Conservation (phyloP, 495 filamentous ascomycete species). For the Xylaria longipes region DNA sequence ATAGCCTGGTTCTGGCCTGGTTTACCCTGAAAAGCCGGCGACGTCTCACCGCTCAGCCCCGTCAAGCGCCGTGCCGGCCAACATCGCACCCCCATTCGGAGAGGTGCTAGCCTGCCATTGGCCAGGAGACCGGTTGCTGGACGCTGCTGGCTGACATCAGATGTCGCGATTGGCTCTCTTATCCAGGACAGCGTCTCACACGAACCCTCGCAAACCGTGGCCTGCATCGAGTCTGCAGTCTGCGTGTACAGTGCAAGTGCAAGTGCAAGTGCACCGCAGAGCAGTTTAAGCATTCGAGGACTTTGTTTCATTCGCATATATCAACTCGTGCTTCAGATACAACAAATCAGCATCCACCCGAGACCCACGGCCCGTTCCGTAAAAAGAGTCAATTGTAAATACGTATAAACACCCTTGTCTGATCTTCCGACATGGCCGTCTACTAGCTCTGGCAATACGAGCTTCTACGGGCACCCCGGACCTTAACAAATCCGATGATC, state of each 20-base stretch:
- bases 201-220: background rate
- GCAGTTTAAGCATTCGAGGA: background rate
- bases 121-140: background rate
- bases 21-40: slow-evolving; percentile 18
- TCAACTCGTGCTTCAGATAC: background rate
- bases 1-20: background rate
- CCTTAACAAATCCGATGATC: slow-evolving; percentile 1
- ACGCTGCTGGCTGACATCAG: slow-evolving; percentile 9
- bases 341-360: slow-evolving; percentile 13
- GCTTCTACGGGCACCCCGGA: slow-evolving; percentile 3
- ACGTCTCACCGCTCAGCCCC: slow-evolving; percentile 27
- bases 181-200: background rate
- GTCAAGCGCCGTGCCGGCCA: slow-evolving; percentile 16
- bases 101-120: slow-evolving; percentile 19
- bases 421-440: background rate
- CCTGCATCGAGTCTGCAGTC: slow-evolving; percentile 11
- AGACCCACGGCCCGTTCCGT: slow-evolving; percentile 24
- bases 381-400: background rate
- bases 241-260: background rate
- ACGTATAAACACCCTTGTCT: background rate
- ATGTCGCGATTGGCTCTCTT: slow-evolving; percentile 19
- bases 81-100: slow-evolving; percentile 6
- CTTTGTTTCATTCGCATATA: background rate
- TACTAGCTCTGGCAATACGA: slow-evolving; percentile 9
- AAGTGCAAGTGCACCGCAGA: background rate